A percentile compares a stretch with the other conserved stretches of the same genome.
These are phyloP conservation scores for Cytospora schulzeri DNA, from an alignment of 2,329 filamentous ascomycete species.

Conservation along the genomic window DNA sequence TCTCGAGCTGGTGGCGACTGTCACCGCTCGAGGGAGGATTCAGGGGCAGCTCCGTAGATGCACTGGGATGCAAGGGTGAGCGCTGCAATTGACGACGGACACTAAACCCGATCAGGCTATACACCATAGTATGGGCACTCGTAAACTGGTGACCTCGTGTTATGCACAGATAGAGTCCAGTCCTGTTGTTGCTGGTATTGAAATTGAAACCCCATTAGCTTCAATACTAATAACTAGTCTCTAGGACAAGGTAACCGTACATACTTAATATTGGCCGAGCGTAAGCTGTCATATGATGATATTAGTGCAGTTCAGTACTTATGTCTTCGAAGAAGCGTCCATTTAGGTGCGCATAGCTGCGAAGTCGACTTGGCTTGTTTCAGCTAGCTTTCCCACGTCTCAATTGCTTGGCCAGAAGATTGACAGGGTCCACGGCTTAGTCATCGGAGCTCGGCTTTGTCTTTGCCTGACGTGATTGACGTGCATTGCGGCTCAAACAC, in stretches of 20 bases:
- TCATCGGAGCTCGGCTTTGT: background rate
- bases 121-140: too few relatives aligned
- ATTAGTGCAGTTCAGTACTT: too few relatives aligned
- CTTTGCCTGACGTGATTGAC: background rate
- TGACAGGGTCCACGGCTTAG: background rate
- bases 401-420: too few relatives aligned
- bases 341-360: background rate
- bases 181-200: too few relatives aligned
- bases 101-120: background rate
- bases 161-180: too few relatives aligned
- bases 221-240: too few relatives aligned
- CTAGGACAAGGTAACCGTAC: too few relatives aligned
- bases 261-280: too few relatives aligned
- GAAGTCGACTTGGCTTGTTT: background rate
- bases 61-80: background rate
- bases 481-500: conserved; percentile 13
- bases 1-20: conserved; percentile 1
- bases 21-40: background rate
- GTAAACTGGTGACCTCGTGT: too few relatives aligned
- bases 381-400: background rate
- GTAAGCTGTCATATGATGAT: background rate
- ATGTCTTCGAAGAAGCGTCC: background rate
- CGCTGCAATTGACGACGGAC: background rate
- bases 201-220: too few relatives aligned
- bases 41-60: background rate